A percentile compares a stretch with the other conserved stretches of the same genome.
phyloP scores from a whole-genome alignment of 2,329 filamentous ascomycete genomes.

The Diplodia intermedia region DNA sequence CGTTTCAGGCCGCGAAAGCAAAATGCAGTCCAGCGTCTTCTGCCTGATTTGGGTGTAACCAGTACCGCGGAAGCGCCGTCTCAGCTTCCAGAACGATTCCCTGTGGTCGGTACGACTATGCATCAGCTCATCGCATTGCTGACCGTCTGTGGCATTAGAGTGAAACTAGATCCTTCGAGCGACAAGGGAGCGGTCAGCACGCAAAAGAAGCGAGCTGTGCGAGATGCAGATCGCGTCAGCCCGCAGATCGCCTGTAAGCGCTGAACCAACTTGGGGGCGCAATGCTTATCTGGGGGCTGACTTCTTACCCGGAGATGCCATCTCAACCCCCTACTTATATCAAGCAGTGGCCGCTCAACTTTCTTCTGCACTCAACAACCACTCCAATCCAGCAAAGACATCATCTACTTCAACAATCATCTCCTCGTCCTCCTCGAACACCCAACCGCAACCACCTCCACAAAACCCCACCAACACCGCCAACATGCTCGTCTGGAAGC shows the following conservation, averaged over 20 bases:
- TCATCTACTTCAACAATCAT: not conserved
- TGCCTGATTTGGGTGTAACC: not conserved
- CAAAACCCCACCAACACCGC: not conserved
- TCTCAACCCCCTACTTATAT: not conserved
- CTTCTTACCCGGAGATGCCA: constrained; percentile 13
- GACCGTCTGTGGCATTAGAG: constrained; percentile 1
- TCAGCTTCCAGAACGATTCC: not conserved
- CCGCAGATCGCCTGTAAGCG: not conserved
- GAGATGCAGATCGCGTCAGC: constrained; percentile 11
- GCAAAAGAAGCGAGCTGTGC: constrained; percentile 18
- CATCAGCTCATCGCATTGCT: constrained; percentile 6
- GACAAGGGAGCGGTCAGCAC: not conserved
- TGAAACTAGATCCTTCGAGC: not conserved
- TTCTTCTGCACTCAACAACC: not conserved
- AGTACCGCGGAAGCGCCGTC: no score
- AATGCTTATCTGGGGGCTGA: constrained; percentile 7
- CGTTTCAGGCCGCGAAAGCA: not conserved
- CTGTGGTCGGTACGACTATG: not conserved
- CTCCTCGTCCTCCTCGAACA: not conserved
- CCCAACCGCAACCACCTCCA: not conserved
- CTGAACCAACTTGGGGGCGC: not conserved
- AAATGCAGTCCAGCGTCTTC: not conserved
- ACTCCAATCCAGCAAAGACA: not conserved
- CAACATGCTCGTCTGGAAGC: constrained; percentile 21
- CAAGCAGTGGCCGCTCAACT: not conserved